phyloP scores from a whole-genome alignment of 306 rosid species.

The Prunus mira region DNA sequence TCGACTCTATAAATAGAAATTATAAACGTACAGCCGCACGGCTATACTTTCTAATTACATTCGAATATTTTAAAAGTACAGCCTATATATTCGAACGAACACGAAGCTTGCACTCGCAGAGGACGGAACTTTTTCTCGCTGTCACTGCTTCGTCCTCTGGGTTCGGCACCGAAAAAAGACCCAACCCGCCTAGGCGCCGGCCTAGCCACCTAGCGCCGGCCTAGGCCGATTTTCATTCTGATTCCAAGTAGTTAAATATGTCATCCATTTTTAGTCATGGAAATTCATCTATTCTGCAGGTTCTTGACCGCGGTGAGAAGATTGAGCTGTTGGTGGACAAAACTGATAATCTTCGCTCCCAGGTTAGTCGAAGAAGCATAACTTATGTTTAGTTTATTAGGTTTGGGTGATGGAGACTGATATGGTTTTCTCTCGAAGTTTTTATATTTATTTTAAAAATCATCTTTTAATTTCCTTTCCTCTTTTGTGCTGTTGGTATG shows the following conservation, averaged over 20 bases:
- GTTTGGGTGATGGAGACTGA: background rate
- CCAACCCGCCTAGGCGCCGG: no score
- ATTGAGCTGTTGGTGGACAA: conserved; percentile 90
- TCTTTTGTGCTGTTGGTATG: background rate
- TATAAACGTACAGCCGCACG: no score
- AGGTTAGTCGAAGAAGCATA: conserved; percentile 41
- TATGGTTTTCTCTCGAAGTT: background rate
- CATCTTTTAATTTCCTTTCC: background rate
- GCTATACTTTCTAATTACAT: no score
- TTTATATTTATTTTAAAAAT: no score
- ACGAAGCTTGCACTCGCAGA: no score
- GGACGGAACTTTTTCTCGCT: no score
- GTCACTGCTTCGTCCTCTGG: no score
- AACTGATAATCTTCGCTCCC: conserved; percentile 93
- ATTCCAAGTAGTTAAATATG: background rate
- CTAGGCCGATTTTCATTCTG: background rate
- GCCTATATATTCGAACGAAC: no score
- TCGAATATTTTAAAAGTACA: no score
- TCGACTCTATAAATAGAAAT: no score
- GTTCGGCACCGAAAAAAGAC: no score
- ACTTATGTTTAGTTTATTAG: background rate
- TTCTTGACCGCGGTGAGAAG: conserved; percentile 96
- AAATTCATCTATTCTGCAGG: conserved; percentile 38
- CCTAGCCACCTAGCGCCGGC: no score
- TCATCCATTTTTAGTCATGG: background rate